Evolutionary conservation across 1,284 basidiomycete genomes (phyloP), one percentile per base, ranked within the genome.

Genomic region (Ustilago loliicola): DNA sequence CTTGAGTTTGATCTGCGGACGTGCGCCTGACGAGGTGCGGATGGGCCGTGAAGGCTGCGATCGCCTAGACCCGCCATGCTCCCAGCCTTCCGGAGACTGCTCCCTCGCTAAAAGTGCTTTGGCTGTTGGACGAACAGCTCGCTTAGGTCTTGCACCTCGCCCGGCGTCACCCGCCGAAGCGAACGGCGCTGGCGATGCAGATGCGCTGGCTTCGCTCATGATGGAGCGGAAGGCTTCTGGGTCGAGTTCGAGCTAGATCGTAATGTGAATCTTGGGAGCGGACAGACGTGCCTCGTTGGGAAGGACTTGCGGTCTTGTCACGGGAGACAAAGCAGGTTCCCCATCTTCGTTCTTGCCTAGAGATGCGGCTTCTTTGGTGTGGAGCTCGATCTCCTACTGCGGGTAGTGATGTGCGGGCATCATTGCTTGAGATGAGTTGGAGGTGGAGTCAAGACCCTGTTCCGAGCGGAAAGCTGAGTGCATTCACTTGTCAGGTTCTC

Each of bases 1-100:
- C 61, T 79, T 79, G 60, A 79, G 72, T 51, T 76, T 75, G 72
- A 79, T 79, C 47, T 79, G 77, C 10, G 77, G 77, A 21, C 77
- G 61, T 2, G 66, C 66, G 11, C 77, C 77, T 1, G 77, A 76
- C 2, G 77, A 56, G 10, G 69, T 76, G 51, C 77, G 72, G 61
- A 72, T 67, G 11, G 77, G 69, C 27, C 66, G 55, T 32, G 59
- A 64, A 29, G 71, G 63, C 56, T 67, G 67, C 11, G 53, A 61
- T 32, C 52, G 56, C 21, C 69, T 50, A 8, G 63, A 21, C 3
- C 72, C 77, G 23, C 77, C 72, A 64, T 75, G 76, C 42, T 76
- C 77, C 69, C 69, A 75, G 38, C 65, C 77, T 17, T 76, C 77
- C 13, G 77, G 77, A 17, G 77, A 79, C 42, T 72, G 69, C 48